These are phyloP conservation scores for Albifimbria verrucaria DNA, from an alignment of 2,329 filamentous ascomycete genomes.

Conservation along the genomic window DNA sequence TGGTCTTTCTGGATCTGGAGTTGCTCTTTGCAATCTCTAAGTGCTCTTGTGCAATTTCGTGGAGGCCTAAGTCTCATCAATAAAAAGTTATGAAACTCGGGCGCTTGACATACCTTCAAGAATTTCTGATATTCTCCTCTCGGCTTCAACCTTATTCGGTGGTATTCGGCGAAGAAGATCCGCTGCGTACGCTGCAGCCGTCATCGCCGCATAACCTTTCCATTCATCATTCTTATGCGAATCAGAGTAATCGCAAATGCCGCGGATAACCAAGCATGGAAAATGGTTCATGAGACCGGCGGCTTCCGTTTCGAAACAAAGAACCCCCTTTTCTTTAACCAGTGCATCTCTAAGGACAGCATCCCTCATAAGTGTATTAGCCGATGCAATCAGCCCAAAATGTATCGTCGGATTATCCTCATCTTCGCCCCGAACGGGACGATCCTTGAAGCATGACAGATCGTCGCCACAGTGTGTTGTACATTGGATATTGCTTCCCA, in stretches of 20 bases:
- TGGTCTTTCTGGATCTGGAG: too few relatives aligned
- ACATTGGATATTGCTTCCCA: neutral
- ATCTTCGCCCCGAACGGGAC: neutral
- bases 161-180: slow-evolving; percentile 1
- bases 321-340: neutral
- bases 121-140: too few relatives aligned
- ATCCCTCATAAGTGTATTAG: neutral
- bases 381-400: neutral
- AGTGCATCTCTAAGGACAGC: neutral
- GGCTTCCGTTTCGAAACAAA: slow-evolving; percentile 8
- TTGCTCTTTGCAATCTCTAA: neutral
- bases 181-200: slow-evolving; percentile 21
- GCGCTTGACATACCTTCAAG: too few relatives aligned
- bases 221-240: slow-evolving; percentile 22
- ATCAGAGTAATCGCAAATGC: slow-evolving; percentile 36
- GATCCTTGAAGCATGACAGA: too few relatives aligned
- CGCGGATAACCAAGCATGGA: slow-evolving; percentile 30
- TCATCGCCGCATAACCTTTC: slow-evolving; percentile 30
- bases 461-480: neutral
- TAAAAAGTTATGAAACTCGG: too few relatives aligned
- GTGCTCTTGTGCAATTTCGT: neutral
- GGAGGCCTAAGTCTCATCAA: too few relatives aligned
- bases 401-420: neutral
- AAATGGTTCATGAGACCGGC: slow-evolving; percentile 18
- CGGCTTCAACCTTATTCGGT: slow-evolving; percentile 5